Conservation (phyloP, 768 basidiomycete genomes). For the Cystobasidium tubakii region DNA sequence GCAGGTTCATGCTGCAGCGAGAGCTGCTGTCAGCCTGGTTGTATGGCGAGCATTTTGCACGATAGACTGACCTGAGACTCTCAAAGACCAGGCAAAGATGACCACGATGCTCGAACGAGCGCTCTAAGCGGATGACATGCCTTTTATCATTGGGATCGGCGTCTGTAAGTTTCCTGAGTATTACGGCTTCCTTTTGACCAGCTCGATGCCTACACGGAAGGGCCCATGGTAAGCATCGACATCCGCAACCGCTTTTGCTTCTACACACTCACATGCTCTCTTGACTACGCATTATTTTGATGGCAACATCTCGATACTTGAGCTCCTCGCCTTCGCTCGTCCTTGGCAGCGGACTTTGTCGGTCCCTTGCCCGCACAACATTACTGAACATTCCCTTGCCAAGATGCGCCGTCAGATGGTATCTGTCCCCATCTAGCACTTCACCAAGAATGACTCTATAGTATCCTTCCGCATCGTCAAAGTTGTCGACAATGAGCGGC, state of each 20-base stretch:
- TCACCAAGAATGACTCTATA: constrained; percentile 91
- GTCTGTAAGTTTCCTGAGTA: constrained; percentile 74
- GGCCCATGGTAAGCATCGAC: neutral
- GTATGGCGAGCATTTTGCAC: neutral
- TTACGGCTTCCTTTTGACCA: constrained; percentile 83
- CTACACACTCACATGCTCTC: constrained; percentile 91
- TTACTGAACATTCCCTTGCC: constrained; percentile 99
- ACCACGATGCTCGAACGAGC: constrained; percentile 94
- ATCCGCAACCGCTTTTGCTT: too few species aligned
- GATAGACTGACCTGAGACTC: constrained; percentile 64
- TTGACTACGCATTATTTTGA: constrained; percentile 92
- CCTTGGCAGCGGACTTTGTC: neutral
- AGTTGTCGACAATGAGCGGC: constrained; percentile 65
- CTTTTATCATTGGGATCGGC: constrained; percentile 96
- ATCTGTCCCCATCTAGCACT: constrained; percentile 72
- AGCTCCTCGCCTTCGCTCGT: constrained; percentile 51
- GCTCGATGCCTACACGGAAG: constrained; percentile 73
- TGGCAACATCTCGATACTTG: constrained; percentile 61
- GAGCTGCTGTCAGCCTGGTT: neutral
- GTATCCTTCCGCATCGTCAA: constrained; percentile 90
- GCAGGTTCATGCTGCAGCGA: constrained; percentile 78
- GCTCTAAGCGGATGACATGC: constrained; percentile 83
- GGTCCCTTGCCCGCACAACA: constrained; percentile 73
- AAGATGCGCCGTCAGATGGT: constrained; percentile 89
- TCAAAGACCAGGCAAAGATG: constrained; percentile 96